Evolutionary conservation across 1,139 yeast species (phyloP), one percentile per base, ranked within the genome.

Genomic region (Pichia sp.): DNA sequence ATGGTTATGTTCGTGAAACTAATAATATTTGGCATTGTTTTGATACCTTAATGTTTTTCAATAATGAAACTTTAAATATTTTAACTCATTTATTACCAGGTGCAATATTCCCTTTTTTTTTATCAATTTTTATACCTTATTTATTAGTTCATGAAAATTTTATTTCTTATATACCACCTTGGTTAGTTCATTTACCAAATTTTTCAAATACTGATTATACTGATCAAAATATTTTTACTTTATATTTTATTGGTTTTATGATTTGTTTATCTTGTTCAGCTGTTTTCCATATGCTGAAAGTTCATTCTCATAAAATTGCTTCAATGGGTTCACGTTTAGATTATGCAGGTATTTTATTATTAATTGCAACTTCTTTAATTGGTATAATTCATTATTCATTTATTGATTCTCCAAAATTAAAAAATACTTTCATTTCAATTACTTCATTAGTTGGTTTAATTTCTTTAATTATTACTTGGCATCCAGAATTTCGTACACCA

Each of bases 21-120:
- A 64, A 68, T 42, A 81, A 86, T 47, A 74, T 71, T 48, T 54
- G 51, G 35, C 69, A 66, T 41, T 81, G 88, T 53, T 56, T 82
- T 8, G 59, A 68, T 30, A 81, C 92, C 4, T 67, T 89, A 39
- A 64, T 75, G 26, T 85, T 82, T 56, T 54, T 86, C n/a, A 96
- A 89, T 66, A 89, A 89, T 59, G 97, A 89, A 63, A 71, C 95
- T 0, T 80, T 86, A 43, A 89, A 90, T 62, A 84, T 90, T 38
- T 84, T 86, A 66, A 71, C 92, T 2, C 97, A 89, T 62, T 67
- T 89, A 48, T 35, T 88, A 1, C 97, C 97, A 0, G 81, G 86
- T 0, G 47, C 73, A 5, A 55, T 72, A 1, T 61, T 74, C 1
- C 63, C 79, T 3, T 6, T 60, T 0, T 35, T 65, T 1, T 36